phyloP scores from a whole-genome alignment of 2,329 filamentous ascomycete genomes.

The Ophiostoma novo-ulmi region DNA sequence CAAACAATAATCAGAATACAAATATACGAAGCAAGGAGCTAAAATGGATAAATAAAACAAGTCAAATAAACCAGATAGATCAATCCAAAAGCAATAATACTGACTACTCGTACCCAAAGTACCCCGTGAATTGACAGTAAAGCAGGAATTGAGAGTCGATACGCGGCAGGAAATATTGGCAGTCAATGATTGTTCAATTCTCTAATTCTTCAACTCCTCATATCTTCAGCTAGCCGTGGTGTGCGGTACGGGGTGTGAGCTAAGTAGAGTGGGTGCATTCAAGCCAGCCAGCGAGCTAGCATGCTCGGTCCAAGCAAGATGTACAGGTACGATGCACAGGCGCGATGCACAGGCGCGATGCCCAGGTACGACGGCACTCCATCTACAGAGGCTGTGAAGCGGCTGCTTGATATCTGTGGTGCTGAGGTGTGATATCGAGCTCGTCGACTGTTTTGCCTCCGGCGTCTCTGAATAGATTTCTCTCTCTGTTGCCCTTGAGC shows the following conservation, averaged over 20 bases:
- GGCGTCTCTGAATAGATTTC: background rate
- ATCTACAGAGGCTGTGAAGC: background rate
- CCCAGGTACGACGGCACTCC: too few species aligned
- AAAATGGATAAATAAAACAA: constrained; percentile 1
- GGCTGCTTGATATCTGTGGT: background rate
- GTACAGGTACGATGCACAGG: too few species aligned
- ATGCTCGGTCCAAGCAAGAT: background rate
- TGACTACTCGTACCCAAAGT: background rate
- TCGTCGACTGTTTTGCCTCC: background rate
- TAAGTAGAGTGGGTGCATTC: background rate
- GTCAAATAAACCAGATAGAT: background rate
- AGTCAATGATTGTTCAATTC: background rate
- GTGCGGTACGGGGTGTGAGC: background rate
- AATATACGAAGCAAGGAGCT: background rate
- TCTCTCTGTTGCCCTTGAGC: background rate
- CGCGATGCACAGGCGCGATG: background rate
- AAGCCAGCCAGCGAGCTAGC: background rate
- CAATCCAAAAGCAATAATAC: background rate
- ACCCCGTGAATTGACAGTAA: background rate
- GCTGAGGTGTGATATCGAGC: background rate
- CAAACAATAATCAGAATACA: background rate
- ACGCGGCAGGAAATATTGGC: background rate
- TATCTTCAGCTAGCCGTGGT: background rate
- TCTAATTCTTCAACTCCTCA: background rate
- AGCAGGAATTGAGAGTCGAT: background rate